Percentiles rank a stretch among this genome's conserved stretches.
Conservation (phyloP, 2,329 filamentous ascomycete genomes). For the Curvularia verruculosa region DNA sequence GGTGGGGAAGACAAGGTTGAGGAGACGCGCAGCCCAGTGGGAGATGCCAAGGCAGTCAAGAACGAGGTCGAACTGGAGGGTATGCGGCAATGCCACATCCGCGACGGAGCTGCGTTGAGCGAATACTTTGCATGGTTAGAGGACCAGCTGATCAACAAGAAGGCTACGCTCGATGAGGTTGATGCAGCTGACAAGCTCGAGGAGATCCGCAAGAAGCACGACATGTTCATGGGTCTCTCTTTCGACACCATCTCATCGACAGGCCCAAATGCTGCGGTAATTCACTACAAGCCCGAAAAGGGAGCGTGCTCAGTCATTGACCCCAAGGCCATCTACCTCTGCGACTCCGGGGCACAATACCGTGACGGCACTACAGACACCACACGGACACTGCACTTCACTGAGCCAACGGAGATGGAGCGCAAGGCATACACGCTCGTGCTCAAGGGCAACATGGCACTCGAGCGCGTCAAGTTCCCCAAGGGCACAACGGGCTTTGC, state of each 20-base stretch:
- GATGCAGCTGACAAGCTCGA: conserved; percentile 91
- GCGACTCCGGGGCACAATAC: conserved; percentile 97
- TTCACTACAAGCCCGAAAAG: conserved; percentile 88
- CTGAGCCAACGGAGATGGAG: conserved; percentile 80
- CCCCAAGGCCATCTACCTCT: conserved; percentile 85
- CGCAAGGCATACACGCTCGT: conserved; percentile 91
- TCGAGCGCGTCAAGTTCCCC: conserved; percentile 86
- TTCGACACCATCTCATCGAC: conserved; percentile 97
- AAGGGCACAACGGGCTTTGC: conserved; percentile 95
- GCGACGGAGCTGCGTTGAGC: conserved; percentile 87
- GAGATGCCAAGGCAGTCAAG: conserved; percentile 92
- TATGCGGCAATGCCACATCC: conserved; percentile 92
- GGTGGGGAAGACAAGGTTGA: conserved; percentile 87
- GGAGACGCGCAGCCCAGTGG: conserved; percentile 83
- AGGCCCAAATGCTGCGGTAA: conserved; percentile 88
- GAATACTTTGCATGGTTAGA: conserved; percentile 98
- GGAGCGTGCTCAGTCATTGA: conserved; percentile 84
- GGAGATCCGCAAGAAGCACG: conserved; percentile 69
- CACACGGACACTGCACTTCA: conserved; percentile 91
- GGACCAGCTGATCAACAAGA: conserved; percentile 78
- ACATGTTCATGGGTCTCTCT: conserved; percentile 85
- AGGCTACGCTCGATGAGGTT: conserved; percentile 80
- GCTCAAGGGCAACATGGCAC: conserved; percentile 88
- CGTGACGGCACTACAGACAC: conserved; percentile 95
- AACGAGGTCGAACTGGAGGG: conserved; percentile 87